phyloP scores from a whole-genome alignment of 495 filamentous ascomycete species.

The Aspergillus saccharolyticus region DNA sequence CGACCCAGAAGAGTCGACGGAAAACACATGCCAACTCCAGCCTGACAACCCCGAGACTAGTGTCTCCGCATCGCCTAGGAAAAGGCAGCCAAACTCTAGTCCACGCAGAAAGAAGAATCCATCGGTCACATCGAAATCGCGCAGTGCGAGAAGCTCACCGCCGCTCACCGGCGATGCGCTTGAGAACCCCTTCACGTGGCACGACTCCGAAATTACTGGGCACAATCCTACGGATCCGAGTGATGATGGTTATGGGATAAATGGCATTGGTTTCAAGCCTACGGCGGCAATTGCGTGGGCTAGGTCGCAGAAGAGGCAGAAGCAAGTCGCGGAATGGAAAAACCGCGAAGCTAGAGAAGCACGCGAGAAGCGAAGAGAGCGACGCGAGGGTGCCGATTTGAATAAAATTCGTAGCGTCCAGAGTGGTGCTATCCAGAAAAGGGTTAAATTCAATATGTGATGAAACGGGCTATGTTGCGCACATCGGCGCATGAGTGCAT shows the following conservation, averaged over 20 bases:
- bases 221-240: constrained; percentile 68
- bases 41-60: background rate
- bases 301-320: constrained; percentile 65
- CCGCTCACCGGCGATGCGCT: constrained; percentile 38
- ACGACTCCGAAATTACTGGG: constrained; percentile 77
- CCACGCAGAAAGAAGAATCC: constrained; percentile 26
- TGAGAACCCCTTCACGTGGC: constrained; percentile 65
- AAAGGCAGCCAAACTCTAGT: constrained; percentile 15
- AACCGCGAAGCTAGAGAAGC: constrained; percentile 80
- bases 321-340: constrained; percentile 81
- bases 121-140: constrained; percentile 23
- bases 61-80: constrained; percentile 12
- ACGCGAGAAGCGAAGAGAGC: constrained; percentile 64
- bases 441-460: constrained; percentile 40
- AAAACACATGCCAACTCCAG: background rate
- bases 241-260: constrained; percentile 76
- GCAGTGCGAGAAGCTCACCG: constrained; percentile 37
- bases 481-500: background rate
- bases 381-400: constrained; percentile 43
- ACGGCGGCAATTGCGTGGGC: constrained; percentile 78
- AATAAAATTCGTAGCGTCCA: constrained; percentile 31
- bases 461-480: background rate
- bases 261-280: constrained; percentile 88
- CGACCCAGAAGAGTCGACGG: background rate
- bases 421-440: constrained; percentile 36